Conservation (phyloP, 2,329 filamentous ascomycete species). For the Nectriaceae sp. region DNA sequence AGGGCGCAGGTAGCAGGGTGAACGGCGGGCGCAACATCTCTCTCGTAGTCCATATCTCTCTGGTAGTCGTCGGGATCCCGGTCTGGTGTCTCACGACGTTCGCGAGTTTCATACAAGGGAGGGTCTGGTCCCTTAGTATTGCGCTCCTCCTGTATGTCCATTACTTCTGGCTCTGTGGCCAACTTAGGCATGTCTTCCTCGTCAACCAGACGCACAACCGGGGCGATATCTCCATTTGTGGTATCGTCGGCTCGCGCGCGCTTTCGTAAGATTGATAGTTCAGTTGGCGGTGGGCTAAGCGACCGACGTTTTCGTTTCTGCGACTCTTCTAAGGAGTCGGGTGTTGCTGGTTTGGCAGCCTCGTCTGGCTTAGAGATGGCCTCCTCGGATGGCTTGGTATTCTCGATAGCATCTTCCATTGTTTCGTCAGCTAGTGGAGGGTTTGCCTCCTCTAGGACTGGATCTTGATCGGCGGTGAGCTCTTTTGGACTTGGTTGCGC, state of each 20-base stretch:
- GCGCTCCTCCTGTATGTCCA: slow-evolving; percentile 8
- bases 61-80: slow-evolving; percentile 13
- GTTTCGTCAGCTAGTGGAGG: slow-evolving; percentile 9
- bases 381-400: slow-evolving; percentile 10
- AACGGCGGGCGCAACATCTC: slow-evolving; percentile 55
- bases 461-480: slow-evolving; percentile 1
- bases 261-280: slow-evolving; percentile 56
- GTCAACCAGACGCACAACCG: slow-evolving; percentile 10
- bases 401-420: slow-evolving; percentile 5
- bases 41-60: slow-evolving; percentile 35
- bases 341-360: too few relatives aligned
- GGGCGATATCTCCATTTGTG: slow-evolving; percentile 12
- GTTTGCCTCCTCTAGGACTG: slow-evolving; percentile 7
- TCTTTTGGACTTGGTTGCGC: background rate
- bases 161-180: slow-evolving; percentile 7
- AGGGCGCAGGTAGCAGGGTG: slow-evolving; percentile 76
- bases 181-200: slow-evolving; percentile 10
- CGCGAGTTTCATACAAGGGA: slow-evolving; percentile 1
- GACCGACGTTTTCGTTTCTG: slow-evolving; percentile 70
- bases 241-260: slow-evolving; percentile 46
- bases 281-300: slow-evolving; percentile 58
- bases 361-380: slow-evolving; percentile 17
- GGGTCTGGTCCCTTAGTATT: slow-evolving; percentile 4
- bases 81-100: slow-evolving; percentile 1
- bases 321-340: slow-evolving; percentile 39